Evolutionary conservation across 2,329 filamentous ascomycete species (phyloP), one percentile per base, ranked within the genome.

Genomic region (Malbranchea zuffiana): DNA sequence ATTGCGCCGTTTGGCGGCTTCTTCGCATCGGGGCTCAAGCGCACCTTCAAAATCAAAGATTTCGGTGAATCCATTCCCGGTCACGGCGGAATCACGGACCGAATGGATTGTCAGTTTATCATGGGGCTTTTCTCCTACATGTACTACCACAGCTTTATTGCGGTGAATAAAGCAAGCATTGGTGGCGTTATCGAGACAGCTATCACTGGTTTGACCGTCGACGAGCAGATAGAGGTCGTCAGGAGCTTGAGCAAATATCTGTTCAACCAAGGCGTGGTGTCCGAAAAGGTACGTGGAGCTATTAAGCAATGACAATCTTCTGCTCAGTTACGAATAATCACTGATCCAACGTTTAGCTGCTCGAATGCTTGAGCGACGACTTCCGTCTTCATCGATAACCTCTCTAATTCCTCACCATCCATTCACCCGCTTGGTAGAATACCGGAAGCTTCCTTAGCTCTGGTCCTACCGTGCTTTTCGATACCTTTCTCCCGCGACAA

Each of bases 51-150:
- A 68, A 92, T 98, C 71, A 98, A 98, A 71, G 90, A 98, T 66
- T 98, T 98, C 65, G 90, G 90, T 49, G 84, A 98, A 62, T 93
- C 86, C 1, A 98, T 98, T 50, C 90, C 90, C 1, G 90, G 90
- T 15, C 90, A 98, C 53, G 90, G 90, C 43, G 90, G 90, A 50
- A 96, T 98, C 66, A 98, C 90, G 11, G 90, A 98, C 58, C 82
- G 90, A 44, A 96, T 98, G 88, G 90, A 98, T 57, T 98, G 90
- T 60, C 90, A 98, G 57, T 98, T 98, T 66, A 96, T 96, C 67
- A 98, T 98, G 90, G 90, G 90, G 6, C 90, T 94, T 63, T 96
- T 98, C 53, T 77, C 88, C 11, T 96, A 86, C 67, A 87, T 98
- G 74, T 98, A 98, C 66, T 98, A 92, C 65, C 87, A 95, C 60